These are phyloP conservation scores for Fusarium globosum DNA, from an alignment of 2,329 filamentous ascomycete species.

Conservation along the genomic window DNA sequence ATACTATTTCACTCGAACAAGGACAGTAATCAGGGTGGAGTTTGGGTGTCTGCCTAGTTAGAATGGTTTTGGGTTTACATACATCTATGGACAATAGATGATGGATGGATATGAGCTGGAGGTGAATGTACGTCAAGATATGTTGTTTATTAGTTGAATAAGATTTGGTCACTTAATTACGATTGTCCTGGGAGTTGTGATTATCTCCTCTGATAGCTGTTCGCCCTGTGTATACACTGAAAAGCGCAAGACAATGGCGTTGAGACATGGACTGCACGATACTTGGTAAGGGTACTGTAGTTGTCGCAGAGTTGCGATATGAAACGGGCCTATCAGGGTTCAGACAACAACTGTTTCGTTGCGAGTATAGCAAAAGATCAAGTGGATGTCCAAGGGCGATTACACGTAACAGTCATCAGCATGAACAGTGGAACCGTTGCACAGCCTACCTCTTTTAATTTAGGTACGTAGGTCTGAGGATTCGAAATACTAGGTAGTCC, in stretches of 20 bases:
- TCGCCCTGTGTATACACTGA: not conserved
- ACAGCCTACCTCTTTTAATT: not conserved
- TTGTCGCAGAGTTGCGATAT: not conserved
- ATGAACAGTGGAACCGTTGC: not conserved
- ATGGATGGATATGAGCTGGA: conserved; percentile 14
- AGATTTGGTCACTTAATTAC: conserved; percentile 17
- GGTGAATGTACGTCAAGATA: conserved; percentile 20
- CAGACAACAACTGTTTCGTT: conserved; percentile 13
- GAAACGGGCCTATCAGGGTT: conserved; percentile 2
- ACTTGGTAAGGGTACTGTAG: not conserved
- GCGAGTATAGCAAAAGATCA: not conserved
- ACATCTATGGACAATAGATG: conserved; percentile 15
- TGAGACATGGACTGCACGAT: not conserved
- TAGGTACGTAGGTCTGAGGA: not conserved
- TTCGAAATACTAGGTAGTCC: no score
- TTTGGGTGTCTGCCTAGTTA: conserved; percentile 28
- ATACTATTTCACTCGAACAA: conserved; percentile 39
- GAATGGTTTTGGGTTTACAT: conserved; percentile 26
- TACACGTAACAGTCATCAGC: not conserved
- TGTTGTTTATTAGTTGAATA: conserved; percentile 30
- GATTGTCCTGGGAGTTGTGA: not conserved
- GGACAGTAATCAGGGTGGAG: conserved; percentile 54
- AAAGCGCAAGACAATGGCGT: not conserved
- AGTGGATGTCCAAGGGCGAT: not conserved
- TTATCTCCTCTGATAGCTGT: not conserved